These are phyloP conservation scores for Pseudohyphozyma bogoriensis DNA, from an alignment of 768 basidiomycete species.

Conservation along the genomic window DNA sequence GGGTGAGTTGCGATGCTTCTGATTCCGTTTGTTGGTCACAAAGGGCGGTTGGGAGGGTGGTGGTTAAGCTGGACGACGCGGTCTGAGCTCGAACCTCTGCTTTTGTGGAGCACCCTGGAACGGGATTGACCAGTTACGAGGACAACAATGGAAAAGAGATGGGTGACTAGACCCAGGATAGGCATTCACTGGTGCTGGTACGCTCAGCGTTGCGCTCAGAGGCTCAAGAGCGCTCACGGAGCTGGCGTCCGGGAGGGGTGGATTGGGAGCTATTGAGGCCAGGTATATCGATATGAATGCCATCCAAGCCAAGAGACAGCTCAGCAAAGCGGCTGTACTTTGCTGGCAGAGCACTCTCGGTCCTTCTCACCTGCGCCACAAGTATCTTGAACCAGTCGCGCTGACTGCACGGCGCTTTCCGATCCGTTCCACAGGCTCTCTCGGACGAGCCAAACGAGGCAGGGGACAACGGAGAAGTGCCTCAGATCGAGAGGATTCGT, in stretches of 20 bases:
- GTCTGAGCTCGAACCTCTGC: background rate
- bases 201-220: too few relatives aligned
- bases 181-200: too few relatives aligned
- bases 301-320: too few relatives aligned
- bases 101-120: background rate
- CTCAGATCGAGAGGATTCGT: slow-evolving; percentile 42
- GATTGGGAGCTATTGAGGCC: background rate
- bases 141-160: background rate
- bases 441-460: background rate
- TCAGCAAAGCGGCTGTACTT: too few relatives aligned
- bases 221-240: too few relatives aligned
- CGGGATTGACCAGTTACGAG: background rate
- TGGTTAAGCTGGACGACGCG: background rate
- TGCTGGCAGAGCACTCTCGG: background rate
- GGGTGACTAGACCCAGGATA: too few relatives aligned
- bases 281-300: background rate
- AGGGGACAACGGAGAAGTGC: background rate
- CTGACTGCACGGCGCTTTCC: background rate
- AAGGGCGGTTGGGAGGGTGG: background rate
- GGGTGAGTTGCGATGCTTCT: background rate
- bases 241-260: too few relatives aligned
- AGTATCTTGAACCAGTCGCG: background rate
- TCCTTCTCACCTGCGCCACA: background rate
- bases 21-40: background rate
- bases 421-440: background rate